Base-by-base conservation (phyloP, 164 flowering plant species). In the Dillenia turbinata region DNA sequence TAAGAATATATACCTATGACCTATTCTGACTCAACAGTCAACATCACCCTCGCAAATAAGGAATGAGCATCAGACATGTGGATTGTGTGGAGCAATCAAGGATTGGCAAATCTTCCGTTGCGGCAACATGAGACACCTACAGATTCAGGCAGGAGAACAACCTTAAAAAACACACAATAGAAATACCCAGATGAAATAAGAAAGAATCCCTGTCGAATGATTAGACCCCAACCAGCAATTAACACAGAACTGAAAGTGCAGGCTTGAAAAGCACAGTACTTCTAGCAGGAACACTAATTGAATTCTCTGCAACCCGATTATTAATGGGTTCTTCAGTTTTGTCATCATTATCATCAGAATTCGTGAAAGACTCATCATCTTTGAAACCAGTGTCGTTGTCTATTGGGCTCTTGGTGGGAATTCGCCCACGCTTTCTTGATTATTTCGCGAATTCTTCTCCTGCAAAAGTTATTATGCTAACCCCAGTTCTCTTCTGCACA, bases 91-190 rank as follows among this genome's bases (percentile, higher is more conserved):
- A 73, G 76, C 84, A 81, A 75, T 92, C 98, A 62, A 53, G 65
- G 49, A 84, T 45, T 5, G 90, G 86, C 82, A 78, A 85, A 69
- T 95, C 96, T 73, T 74, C 87, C 17, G 63, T 24, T 53, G 82
- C 81, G 53, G 83, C 96, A 71, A 80, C 52, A 75, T 86, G 95
- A 67, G 92, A 86, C 57, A 69, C 84, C 98, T 87, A 78, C 72
- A 71, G 64, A 58, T 60, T 33, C 9, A 33, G 40, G 40, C 40
- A 33, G 40, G 40, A 33, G 7, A 33, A 52, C 64, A 65, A 53
- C 15, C 11, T 59, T 0, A 62, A 33, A 59, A 49, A 10, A 43
- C 19, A 47, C 44, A 40, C 2, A 12, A 13, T 52, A 49, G 16
- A 4, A 12, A 48, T 43, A 22, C 51, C 15, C 14, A 40, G 12